Base-by-base conservation (phyloP, 2,329 filamentous ascomycete genomes). In the Fusarium redolens region DNA sequence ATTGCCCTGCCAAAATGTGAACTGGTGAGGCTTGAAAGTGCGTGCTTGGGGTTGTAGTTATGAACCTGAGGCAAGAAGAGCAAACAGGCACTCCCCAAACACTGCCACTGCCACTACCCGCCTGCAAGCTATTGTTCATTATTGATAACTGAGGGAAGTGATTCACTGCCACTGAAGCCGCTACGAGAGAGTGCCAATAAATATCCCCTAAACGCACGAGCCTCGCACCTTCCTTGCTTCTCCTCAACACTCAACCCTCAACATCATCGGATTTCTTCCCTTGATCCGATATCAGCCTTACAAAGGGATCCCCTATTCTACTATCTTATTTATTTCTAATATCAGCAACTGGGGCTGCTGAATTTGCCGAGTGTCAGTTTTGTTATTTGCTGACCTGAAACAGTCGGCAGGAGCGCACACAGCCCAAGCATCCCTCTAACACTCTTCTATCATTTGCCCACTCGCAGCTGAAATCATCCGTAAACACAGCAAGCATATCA, bases 91-190 rank as follows among this genome's bases (percentile, higher is more conserved):
- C 47, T 52, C 44, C 20, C 12, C 31, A 52, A 41, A 41, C 35
- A 31, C 43, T 37, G 35, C 25, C n/a, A 30, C 25, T 54, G 40
- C 47, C n/a, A 47, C 57, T 30, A 30, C 45, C 30, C 31, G 54
- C 33, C 20, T 37, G 31, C 37, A 25, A 54, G 31, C 18, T 13
- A 55, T 43, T 43, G 18, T 43, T 22, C 9, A 13, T 14, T 43
- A 35, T 35, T 35, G 60, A 28, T 47, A 22, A 25, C 13, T n/a
- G 37, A 38, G 52, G 47, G 18, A n/a, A 65, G 31, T 74, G 67
- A 73, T 68, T 65, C 52, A 73, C 67, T 58, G 41, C 25, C 22
- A 15, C 20, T 14, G n/a, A 31, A 52, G 15, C 30, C 25, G 33
- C 18, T 37, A 18, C 30, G 33, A 35, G 14, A n/a, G n/a, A 31